Base-by-base conservation (phyloP, 805 yeast genomes). In the Kurtzmaniella cleridarum region DNA sequence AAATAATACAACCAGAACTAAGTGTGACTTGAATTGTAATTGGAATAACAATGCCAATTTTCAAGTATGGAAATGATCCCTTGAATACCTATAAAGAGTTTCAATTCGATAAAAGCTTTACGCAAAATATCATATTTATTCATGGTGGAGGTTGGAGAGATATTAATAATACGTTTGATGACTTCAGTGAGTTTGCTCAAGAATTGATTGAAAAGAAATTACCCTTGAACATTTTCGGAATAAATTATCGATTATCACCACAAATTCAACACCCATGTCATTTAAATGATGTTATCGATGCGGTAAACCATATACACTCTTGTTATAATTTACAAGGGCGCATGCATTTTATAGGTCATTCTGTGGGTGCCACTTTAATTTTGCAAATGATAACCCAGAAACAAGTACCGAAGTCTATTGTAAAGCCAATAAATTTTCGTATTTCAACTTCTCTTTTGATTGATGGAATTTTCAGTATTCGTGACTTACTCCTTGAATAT, bases 111-210 rank as follows among this genome's bases (percentile, higher is more conserved):
- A 38, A 39, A 2, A 11, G 16, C 6, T 40, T 43, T n/a, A 35
- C 35, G 15, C 40, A 52, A 2, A 57, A 74, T 14, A 39, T 76
- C 5, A 69, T 85, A 1, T 80, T 78, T 47, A 71, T 87, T 30
- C 96, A 87, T 59, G 96, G 96, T 1, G 96, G 96, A 0, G 95
- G 89, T 0, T 87, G 95, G 95, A 68, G 86, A 44, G 95, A 84
- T 51, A 76, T 79, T 1, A 54, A 45, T 2, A 81, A 82, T 52
- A 81, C 89, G 0, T 71, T 62, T 20, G 58, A 69, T 30, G 91
- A 83, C 49, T 78, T 76, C 39, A 62, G 62, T 8, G 47, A 45
- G 10, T 41, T 79, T 32, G 45, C 58, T 16, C 28, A 38, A 7
- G 39, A 35, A 14, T 8, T 20, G 8, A 36, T 48, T n/a, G 39